Evolutionary conservation across 2,329 filamentous ascomycete genomes (phyloP).

Genomic region (Colletotrichum acutatum): DNA sequence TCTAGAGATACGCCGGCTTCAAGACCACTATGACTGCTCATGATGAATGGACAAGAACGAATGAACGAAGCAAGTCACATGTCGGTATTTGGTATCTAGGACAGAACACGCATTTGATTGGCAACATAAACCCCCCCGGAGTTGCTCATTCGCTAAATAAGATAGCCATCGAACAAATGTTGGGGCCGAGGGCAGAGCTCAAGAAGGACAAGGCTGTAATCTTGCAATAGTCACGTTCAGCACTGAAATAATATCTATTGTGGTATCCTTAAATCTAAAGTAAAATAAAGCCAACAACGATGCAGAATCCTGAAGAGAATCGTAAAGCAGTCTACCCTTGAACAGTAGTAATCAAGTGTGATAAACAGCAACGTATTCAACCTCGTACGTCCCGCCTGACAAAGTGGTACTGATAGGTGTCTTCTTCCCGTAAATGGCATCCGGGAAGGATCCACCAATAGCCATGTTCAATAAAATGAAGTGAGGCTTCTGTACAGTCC

Average conservation of each 20-base stretch:
- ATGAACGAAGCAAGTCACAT: no score
- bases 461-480: constrained; percentile 53
- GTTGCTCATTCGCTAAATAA: no score
- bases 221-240: not conserved
- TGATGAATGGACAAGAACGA: no score
- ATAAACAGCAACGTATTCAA: constrained; percentile 16
- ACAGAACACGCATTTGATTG: no score
- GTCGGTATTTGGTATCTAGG: no score
- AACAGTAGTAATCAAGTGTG: not conserved
- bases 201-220: not conserved
- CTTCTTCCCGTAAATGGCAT: constrained; percentile 39
- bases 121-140: no score
- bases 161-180: not conserved
- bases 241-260: not conserved
- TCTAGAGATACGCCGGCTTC: no score
- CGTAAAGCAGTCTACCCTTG: not conserved
- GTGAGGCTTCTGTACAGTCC: constrained; percentile 42
- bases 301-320: not conserved
- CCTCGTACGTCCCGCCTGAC: constrained; percentile 4
- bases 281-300: not conserved
- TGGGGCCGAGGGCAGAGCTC: not conserved
- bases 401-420: not conserved
- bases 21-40: no score
- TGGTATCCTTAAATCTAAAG: not conserved
- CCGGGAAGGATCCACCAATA: constrained; percentile 50